Evolutionary conservation across 2,329 filamentous ascomycete genomes (phyloP), one percentile per base, ranked within the genome.

Genomic region (Periglandula ipomoeae): DNA sequence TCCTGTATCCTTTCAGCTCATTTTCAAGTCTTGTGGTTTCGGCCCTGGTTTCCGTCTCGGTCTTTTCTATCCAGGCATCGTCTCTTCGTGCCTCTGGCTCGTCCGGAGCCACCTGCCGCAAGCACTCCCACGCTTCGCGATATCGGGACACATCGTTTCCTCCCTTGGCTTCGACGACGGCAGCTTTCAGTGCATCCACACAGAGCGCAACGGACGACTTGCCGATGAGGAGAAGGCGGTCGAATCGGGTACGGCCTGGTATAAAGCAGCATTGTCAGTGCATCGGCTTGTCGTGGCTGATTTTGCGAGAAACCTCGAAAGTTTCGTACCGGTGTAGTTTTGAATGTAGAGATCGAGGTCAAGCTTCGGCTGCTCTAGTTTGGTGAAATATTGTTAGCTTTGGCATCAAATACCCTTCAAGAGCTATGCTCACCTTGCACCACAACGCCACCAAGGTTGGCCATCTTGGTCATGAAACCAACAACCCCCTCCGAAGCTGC

Each of bases 1-100:
- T 95, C 69, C 93, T 95, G 67, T 97, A 97, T 1, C 84, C 85
- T 65, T 89, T 90, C 19, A 98, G 73, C 65, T 97, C 89, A 15
- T 78, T 72, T 62, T 96, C 89, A 48, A 97, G 73, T n/a, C 85
- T 79, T 48, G 81, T 74, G 1, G 84, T 84, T 65, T 95, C 85
- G 2, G 71, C 69, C 56, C 79, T 79, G 58, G 90, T 87, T 46
- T 76, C 70, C 53, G 79, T 79, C 20, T 82, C 79, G 34, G 78
- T 84, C 50, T 70, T 73, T 7, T 84, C 76, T n/a, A 85, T 76
- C 91, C 91, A 97, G n/a, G 71, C 70, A 20, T 74, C 70, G 59
- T 97, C 89, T 48, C 74, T 71, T 2, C 67, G 61, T 2, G 85
- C 82, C 53, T 90, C 82, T 1, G 81, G 72, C 43, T 93, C 86